Conservation (phyloP, 805 yeast species). For the Suhomyces sp. region DNA sequence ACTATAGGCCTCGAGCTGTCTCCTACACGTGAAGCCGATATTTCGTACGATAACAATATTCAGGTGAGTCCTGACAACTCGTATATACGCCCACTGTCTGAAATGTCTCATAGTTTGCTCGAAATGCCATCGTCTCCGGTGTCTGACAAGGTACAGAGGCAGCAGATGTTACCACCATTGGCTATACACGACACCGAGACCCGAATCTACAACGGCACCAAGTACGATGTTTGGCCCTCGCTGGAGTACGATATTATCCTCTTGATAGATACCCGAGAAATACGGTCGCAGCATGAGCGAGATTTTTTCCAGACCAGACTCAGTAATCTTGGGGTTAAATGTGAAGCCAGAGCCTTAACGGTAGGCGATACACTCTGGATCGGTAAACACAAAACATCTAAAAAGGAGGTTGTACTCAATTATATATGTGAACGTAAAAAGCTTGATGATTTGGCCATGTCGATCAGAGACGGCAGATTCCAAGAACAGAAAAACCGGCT, state of each 20-base stretch:
- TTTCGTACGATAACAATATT: conserved; percentile 36
- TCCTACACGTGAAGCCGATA: conserved; percentile 14
- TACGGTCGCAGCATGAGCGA: conserved; percentile 64
- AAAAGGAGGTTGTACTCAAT: conserved; percentile 67
- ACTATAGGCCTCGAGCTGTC: conserved; percentile 39
- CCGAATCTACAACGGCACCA: conserved; percentile 18
- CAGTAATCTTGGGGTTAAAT: conserved; percentile 43
- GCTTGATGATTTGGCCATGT: conserved; percentile 75
- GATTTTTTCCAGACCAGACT: conserved; percentile 65
- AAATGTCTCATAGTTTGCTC: not conserved
- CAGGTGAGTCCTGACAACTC: conserved; percentile 24
- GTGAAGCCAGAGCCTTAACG: conserved; percentile 57
- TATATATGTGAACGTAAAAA: conserved; percentile 89
- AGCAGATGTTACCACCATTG: not conserved
- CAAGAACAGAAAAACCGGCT: conserved; percentile 82
- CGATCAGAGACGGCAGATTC: conserved; percentile 86
- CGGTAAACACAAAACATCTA: conserved; percentile 60
- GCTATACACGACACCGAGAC: conserved; percentile 23
- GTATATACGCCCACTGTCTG: not conserved
- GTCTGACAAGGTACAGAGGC: not conserved
- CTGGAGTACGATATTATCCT: conserved; percentile 59
- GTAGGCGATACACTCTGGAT: conserved; percentile 92
- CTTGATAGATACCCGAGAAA: conserved; percentile 78
- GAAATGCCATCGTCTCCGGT: not conserved
- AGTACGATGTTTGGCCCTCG: conserved; percentile 58